Conservation (phyloP, 345 rosid genomes). For the Carallia brachiata region DNA sequence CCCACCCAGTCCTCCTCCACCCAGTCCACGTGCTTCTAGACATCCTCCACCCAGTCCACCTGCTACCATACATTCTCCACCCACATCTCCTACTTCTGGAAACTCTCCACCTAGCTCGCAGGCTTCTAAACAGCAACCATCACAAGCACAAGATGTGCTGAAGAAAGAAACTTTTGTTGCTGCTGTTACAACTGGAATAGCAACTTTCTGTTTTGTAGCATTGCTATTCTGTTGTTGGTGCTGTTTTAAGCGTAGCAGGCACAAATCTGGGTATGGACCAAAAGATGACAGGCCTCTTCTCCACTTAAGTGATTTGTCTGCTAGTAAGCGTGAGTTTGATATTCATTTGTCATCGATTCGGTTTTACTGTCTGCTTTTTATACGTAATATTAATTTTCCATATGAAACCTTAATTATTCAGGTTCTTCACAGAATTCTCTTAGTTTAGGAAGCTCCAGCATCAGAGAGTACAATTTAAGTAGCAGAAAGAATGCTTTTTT, state of each 20-base stretch:
- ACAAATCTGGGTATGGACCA: slow-evolving; percentile 2
- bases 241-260: slow-evolving; percentile 1
- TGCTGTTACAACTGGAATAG: slow-evolving; percentile 16
- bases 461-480: slow-evolving; percentile 2
- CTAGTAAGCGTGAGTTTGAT: slow-evolving; percentile 4
- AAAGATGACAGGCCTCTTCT: slow-evolving; percentile 29
- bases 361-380: neutral
- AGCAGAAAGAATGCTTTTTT: neutral
- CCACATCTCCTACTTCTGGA: slow-evolving; percentile 14
- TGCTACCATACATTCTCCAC: neutral
- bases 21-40: neutral
- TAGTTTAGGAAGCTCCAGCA: slow-evolving; percentile 4
- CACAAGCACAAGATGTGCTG: neutral
- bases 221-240: slow-evolving; percentile 24
- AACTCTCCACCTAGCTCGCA: slow-evolving; percentile 25
- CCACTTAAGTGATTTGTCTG: slow-evolving; percentile 12
- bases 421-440: slow-evolving; percentile 23
- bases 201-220: slow-evolving; percentile 24
- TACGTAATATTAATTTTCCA: neutral
- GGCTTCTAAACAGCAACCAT: neutral
- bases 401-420: neutral
- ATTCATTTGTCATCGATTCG: neutral
- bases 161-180: slow-evolving; percentile 11
- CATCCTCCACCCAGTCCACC: slow-evolving; percentile 23
- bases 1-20: neutral